phyloP scores from a whole-genome alignment of 177 flowering plant genomes.

The Vitis hybrid region DNA sequence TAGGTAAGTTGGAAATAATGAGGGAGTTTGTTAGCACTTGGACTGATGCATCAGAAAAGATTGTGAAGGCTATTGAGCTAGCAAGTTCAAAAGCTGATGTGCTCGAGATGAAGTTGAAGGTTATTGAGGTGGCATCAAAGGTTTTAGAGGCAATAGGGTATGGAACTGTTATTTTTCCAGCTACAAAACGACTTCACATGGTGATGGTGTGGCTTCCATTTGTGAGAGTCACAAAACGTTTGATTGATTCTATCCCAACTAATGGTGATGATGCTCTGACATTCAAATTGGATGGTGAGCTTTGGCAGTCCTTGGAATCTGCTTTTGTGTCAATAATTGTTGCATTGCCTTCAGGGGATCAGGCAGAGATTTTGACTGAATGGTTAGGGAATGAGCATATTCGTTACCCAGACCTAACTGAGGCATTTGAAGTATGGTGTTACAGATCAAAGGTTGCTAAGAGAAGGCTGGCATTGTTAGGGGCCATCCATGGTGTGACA shows the following conservation, averaged over 20 bases:
- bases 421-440: conserved; percentile 97
- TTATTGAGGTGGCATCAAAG: conserved; percentile 67
- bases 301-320: conserved; percentile 83
- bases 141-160: conserved; percentile 81
- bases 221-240: conserved; percentile 57
- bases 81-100: conserved; percentile 25
- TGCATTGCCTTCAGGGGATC: conserved; percentile 79
- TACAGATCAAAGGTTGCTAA: conserved; percentile 85
- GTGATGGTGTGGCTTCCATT: conserved; percentile 89
- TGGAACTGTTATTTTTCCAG: conserved; percentile 73
- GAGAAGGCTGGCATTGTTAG: conserved; percentile 49
- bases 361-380: conserved; percentile 77
- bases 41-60: conserved; percentile 64
- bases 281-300: conserved; percentile 55
- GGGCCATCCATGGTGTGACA: conserved; percentile 16
- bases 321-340: conserved; percentile 76
- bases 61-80: conserved; percentile 39
- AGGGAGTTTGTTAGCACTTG: conserved; percentile 65
- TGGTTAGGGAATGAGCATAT: conserved; percentile 68
- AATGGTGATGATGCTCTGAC: conserved; percentile 37
- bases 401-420: conserved; percentile 83
- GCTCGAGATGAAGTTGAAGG: conserved; percentile 45
- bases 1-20: conserved; percentile 64
- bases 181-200: conserved; percentile 62
- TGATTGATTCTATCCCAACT: conserved; percentile 39